phyloP scores from a whole-genome alignment of 495 filamentous ascomycete species.

The Thermothielavioides terrestris region DNA sequence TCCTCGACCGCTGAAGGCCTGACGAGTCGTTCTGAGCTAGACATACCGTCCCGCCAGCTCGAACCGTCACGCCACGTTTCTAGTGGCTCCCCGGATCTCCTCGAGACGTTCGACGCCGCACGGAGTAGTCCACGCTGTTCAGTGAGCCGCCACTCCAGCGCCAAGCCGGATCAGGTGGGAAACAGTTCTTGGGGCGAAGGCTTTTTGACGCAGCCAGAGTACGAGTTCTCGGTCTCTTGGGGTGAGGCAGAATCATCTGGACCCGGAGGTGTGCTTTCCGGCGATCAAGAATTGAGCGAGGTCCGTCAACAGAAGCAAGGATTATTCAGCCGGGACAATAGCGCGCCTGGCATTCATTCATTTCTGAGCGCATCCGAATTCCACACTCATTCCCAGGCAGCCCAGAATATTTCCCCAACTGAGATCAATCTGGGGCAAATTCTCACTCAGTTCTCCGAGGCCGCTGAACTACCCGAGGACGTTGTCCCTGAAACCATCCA shows the following conservation, averaged over 20 bases:
- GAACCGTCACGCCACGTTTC: background rate
- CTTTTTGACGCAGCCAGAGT: conserved; percentile 22
- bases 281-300: background rate
- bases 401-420: conserved; percentile 22
- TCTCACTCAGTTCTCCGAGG: conserved; percentile 14
- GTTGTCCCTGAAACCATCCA: conserved; percentile 15
- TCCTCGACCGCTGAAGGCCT: background rate
- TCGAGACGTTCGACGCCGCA: background rate
- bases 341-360: background rate
- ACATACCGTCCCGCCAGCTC: conserved; percentile 21
- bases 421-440: conserved; percentile 15
- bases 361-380: background rate
- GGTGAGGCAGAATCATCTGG: background rate
- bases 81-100: background rate
- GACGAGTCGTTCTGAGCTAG: background rate
- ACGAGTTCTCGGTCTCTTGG: conserved; percentile 1
- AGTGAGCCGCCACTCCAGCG: background rate
- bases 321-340: no score
- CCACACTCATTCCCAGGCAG: conserved; percentile 15
- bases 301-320: background rate
- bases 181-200: background rate
- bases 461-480: background rate
- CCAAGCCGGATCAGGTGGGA: background rate
- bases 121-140: background rate
- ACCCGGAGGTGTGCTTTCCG: background rate